Percentiles rank a stretch among this genome's conserved stretches.
These are phyloP conservation scores for Aspergillus flavus DNA, from an alignment of 2,329 filamentous ascomycete genomes.

Conservation along the genomic window DNA sequence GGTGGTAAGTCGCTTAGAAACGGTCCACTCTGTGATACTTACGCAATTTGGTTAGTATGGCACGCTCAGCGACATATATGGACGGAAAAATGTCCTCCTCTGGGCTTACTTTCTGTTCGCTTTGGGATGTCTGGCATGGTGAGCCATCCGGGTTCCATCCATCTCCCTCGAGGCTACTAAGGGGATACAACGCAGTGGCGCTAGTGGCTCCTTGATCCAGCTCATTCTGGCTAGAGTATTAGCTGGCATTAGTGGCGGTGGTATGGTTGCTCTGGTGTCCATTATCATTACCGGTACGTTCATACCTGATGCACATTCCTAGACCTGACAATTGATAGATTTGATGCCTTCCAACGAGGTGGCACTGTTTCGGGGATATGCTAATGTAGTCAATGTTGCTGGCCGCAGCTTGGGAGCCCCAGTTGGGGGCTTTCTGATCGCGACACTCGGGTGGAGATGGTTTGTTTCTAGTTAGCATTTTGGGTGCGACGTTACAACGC, in stretches of 20 bases:
- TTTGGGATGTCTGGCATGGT: constrained; percentile 24
- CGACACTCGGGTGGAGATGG: constrained; percentile 72
- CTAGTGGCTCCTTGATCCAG: constrained; percentile 14
- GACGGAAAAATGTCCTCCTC: constrained; percentile 44
- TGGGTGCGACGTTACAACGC: background rate
- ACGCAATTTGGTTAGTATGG: constrained; percentile 36
- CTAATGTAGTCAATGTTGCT: constrained; percentile 48
- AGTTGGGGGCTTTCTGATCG: constrained; percentile 70
- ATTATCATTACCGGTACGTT: constrained; percentile 39
- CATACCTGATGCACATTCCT: background rate
- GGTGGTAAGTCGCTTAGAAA: constrained; percentile 19
- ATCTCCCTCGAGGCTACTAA: rapidly evolving
- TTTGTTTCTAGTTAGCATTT: background rate
- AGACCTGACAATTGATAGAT: constrained; percentile 27
- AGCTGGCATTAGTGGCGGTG: constrained; percentile 40
- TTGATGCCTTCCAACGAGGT: constrained; percentile 48
- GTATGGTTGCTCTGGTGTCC: constrained; percentile 41
- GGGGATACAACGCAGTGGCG: background rate
- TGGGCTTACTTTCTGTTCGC: constrained; percentile 36
- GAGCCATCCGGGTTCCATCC: background rate
- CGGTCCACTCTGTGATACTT: background rate
- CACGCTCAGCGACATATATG: constrained; percentile 51
- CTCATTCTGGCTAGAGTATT: constrained; percentile 40
- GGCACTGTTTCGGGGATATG: constrained; percentile 47
- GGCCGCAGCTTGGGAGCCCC: constrained; percentile 62